Conservation (phyloP, 331 rosid genomes). For the Dryas integrifolia region DNA sequence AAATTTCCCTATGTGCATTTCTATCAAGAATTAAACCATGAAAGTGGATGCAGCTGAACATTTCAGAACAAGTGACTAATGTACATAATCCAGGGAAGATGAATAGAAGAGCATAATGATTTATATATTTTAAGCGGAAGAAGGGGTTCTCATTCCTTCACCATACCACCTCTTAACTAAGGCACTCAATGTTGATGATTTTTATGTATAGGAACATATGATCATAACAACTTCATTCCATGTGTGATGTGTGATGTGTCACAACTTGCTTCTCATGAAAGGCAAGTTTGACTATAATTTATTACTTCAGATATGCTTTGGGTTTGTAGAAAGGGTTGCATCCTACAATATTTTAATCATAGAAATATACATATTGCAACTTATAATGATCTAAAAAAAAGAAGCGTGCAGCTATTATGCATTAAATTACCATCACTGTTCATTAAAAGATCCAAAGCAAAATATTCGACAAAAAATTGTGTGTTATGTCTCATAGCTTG, state of each 20-base stretch:
- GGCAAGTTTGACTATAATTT: not conserved
- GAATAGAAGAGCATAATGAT: not conserved
- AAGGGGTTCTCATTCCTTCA: not conserved
- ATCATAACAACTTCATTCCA: not conserved
- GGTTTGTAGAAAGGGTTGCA: conserved; percentile 5
- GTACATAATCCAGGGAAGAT: too few species aligned
- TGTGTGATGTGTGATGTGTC: too few species aligned
- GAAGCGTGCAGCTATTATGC: not conserved
- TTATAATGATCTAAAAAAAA: not conserved
- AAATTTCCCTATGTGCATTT: not conserved
- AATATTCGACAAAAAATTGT: conserved; percentile 94
- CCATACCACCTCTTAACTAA: not conserved
- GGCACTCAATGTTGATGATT: not conserved
- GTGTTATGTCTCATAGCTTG: conserved; percentile 98
- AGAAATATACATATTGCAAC: not conserved
- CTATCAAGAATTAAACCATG: not conserved
- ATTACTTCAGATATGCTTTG: not conserved
- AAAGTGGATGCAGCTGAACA: not conserved
- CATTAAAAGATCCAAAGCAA: conserved; percentile 92
- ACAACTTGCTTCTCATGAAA: not conserved
- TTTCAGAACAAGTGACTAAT: not conserved
- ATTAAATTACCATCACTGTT: conserved; percentile 69
- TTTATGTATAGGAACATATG: not conserved
- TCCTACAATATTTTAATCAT: not conserved
- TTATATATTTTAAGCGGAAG: not conserved